A percentile compares a stretch with the other conserved stretches of the same genome.
These are phyloP conservation scores for Bolboschoenoplectus hybrid DNA, from an alignment of 202 grass and related monocot species.

Conservation along the genomic window DNA sequence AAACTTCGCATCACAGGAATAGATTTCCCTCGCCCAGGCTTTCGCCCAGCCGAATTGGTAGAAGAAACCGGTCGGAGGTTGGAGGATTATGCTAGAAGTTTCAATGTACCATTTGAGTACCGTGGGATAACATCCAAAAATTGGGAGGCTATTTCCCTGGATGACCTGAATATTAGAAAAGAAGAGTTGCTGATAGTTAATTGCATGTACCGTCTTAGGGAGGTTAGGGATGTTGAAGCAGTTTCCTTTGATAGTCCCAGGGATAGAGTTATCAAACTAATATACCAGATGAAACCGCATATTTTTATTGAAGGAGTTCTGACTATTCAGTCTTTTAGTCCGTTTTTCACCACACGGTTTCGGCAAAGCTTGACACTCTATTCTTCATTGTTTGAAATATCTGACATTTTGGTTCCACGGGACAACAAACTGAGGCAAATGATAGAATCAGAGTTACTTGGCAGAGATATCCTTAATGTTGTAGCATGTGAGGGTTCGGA, in stretches of 20 bases:
- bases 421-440: slow-evolving; percentile 41
- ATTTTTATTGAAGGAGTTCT: slow-evolving; percentile 48
- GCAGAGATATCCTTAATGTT: background rate
- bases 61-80: slow-evolving; percentile 73
- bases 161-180: slow-evolving; percentile 68
- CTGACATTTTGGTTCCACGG: background rate
- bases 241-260: slow-evolving; percentile 45
- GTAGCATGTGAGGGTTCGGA: slow-evolving; percentile 24
- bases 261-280: slow-evolving; percentile 28
- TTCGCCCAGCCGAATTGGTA: slow-evolving; percentile 64
- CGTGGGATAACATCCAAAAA: slow-evolving; percentile 59
- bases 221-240: background rate
- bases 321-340: slow-evolving; percentile 28
- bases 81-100: slow-evolving; percentile 69
- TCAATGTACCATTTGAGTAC: slow-evolving; percentile 72
- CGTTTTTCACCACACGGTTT: slow-evolving; percentile 9
- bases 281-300: background rate
- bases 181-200: slow-evolving; percentile 82
- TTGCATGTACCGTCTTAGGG: slow-evolving; percentile 45
- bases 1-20: slow-evolving; percentile 75
- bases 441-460: slow-evolving; percentile 25
- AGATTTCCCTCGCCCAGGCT: slow-evolving; percentile 68
- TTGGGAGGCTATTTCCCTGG: slow-evolving; percentile 57
- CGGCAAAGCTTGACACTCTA: background rate
- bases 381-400: background rate